These are phyloP conservation scores for Hibiscus trionum DNA, from an alignment of 345 rosid species.

Conservation along the genomic window DNA sequence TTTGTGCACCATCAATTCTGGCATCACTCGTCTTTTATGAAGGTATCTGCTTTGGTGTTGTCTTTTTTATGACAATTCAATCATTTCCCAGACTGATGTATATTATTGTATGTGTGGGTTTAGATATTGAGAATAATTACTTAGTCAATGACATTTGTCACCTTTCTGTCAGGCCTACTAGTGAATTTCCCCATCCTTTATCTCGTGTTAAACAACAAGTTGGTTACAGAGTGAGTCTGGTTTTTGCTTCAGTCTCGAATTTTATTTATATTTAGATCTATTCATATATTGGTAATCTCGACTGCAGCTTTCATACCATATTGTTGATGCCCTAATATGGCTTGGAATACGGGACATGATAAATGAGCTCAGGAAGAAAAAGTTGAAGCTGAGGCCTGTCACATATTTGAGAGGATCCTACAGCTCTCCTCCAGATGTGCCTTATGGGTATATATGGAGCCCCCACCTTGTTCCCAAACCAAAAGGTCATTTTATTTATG, in stretches of 20 bases:
- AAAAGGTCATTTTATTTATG: constrained; percentile 49
- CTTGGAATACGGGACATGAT: constrained; percentile 98
- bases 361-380: constrained; percentile 89
- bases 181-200: constrained; percentile 98
- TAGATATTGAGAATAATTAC: constrained; percentile 1
- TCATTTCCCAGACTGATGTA: not conserved
- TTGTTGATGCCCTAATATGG: constrained; percentile 94
- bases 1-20: not conserved
- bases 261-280: not conserved
- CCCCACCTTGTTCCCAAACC: constrained; percentile 99
- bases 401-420: constrained; percentile 98
- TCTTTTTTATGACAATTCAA: constrained; percentile 11
- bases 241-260: not conserved
- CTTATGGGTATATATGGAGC: constrained; percentile 98
- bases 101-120: not conserved
- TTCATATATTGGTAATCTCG: not conserved
- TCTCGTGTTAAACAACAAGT: constrained; percentile 96
- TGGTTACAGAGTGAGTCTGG: constrained; percentile 84
- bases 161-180: constrained; percentile 63
- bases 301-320: constrained; percentile 87
- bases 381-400: constrained; percentile 80
- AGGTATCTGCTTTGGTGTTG: not conserved
- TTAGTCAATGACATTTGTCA: not conserved
- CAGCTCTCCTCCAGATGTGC: constrained; percentile 71
- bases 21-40: not conserved